phyloP scores from a whole-genome alignment of 1,284 basidiomycete species.

The Pterulicium gracile region DNA sequence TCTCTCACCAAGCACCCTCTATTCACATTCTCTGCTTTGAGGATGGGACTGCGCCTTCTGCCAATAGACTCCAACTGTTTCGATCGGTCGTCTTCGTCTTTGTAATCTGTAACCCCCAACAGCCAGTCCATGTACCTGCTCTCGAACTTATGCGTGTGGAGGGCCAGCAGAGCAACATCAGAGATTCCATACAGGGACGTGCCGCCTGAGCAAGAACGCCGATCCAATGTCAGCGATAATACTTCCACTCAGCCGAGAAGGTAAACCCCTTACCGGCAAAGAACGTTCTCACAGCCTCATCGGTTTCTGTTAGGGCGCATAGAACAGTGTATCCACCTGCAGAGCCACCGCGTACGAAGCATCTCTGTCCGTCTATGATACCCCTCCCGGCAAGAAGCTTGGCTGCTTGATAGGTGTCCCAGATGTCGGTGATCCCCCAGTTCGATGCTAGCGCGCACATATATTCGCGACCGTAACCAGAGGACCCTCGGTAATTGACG shows the following conservation, averaged over 20 bases:
- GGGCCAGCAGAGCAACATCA: conserved; percentile 35
- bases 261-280: conserved; percentile 31
- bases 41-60: conserved; percentile 36
- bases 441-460: conserved; percentile 44
- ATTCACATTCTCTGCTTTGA: conserved; percentile 36
- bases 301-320: conserved; percentile 29
- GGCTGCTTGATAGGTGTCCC: conserved; percentile 47
- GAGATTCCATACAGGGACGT: conserved; percentile 45
- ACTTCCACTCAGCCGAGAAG: neutral
- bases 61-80: conserved; percentile 20
- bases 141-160: conserved; percentile 62
- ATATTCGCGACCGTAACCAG: conserved; percentile 45
- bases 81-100: conserved; percentile 25
- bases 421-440: conserved; percentile 63
- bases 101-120: conserved; percentile 39
- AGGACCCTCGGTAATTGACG: conserved; percentile 63
- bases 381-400: conserved; percentile 31
- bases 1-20: conserved; percentile 38
- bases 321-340: conserved; percentile 56
- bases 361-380: conserved; percentile 44
- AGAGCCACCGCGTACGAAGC: conserved; percentile 49
- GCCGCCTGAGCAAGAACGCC: conserved; percentile 17
- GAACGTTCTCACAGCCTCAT: conserved; percentile 17
- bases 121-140: conserved; percentile 41
- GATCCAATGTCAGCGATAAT: too few relatives aligned